Conservation (phyloP, 345 rosid species). For the Gynandropsis gynandra region DNA sequence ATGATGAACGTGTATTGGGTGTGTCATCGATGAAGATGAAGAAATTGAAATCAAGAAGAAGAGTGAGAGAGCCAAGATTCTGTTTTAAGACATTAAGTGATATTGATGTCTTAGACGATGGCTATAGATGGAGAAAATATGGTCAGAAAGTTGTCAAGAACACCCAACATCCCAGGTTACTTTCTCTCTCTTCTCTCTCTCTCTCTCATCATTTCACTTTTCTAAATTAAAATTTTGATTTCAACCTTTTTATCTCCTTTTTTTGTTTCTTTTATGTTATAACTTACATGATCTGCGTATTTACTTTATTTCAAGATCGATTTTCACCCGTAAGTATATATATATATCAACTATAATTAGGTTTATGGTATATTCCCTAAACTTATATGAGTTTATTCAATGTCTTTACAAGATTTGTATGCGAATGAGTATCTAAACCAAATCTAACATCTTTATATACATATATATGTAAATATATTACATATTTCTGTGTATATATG, state of each 20-base stretch:
- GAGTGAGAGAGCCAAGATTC: conserved; percentile 95
- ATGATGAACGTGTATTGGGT: conserved; percentile 31
- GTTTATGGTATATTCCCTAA: too few relatives aligned
- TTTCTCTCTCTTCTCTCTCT: not conserved
- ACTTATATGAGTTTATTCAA: too few relatives aligned
- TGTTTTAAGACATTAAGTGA: conserved; percentile 98
- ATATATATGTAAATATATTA: too few relatives aligned
- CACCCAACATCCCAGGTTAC: conserved; percentile 95
- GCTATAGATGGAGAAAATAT: conserved; percentile 96
- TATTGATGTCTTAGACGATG: conserved; percentile 92
- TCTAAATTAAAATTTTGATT: not conserved
- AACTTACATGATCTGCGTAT: not conserved
- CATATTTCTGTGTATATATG: too few relatives aligned
- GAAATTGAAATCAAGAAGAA: conserved; percentile 73
- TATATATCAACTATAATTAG: too few relatives aligned
- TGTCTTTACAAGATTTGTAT: too few relatives aligned
- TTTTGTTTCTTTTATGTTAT: not conserved
- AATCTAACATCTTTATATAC: too few relatives aligned
- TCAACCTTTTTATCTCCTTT: not conserved
- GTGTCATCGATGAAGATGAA: conserved; percentile 65
- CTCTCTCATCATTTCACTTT: not conserved
- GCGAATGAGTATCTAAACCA: too few relatives aligned
- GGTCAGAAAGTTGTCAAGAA: conserved; percentile 99
- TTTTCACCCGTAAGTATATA: too few relatives aligned
- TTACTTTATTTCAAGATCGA: too few relatives aligned